These are phyloP conservation scores for Leccinum longicurvipes DNA, from an alignment of 768 basidiomycete species.

Conservation along the genomic window DNA sequence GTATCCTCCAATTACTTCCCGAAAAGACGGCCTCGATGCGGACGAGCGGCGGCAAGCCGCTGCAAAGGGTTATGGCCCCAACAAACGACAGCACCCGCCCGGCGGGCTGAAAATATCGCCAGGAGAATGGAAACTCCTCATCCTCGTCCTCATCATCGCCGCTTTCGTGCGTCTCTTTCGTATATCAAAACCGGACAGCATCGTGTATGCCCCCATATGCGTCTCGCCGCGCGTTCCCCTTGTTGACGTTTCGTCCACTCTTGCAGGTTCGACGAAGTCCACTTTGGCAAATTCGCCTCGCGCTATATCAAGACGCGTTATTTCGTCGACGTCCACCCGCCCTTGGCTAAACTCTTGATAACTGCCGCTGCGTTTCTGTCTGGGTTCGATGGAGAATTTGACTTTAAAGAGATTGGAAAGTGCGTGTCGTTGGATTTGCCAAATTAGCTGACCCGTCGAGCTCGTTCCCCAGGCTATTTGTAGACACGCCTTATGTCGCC, in stretches of 20 bases:
- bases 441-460: not conserved
- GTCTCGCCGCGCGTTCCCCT: not conserved
- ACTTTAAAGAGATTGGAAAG: slow-evolving; percentile 98
- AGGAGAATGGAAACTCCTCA: slow-evolving; percentile 76
- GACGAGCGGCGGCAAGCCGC: slow-evolving; percentile 69
- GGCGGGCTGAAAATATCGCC: slow-evolving; percentile 64
- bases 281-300: slow-evolving; percentile 95
- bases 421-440: slow-evolving; percentile 37
- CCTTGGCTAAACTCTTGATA: slow-evolving; percentile 92
- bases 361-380: slow-evolving; percentile 85
- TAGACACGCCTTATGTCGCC: slow-evolving; percentile 88
- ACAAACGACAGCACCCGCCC: slow-evolving; percentile 42
- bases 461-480: slow-evolving; percentile 60
- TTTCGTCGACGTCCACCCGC: slow-evolving; percentile 96
- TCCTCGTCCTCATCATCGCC: slow-evolving; percentile 65
- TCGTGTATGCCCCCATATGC: slow-evolving; percentile 65
- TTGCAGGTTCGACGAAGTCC: slow-evolving; percentile 92
- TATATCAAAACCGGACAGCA: slow-evolving; percentile 81
- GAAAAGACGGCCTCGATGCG: slow-evolving; percentile 68
- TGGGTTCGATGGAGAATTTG: slow-evolving; percentile 90
- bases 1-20: slow-evolving; percentile 53
- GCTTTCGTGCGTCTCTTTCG: slow-evolving; percentile 81
- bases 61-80: slow-evolving; percentile 58
- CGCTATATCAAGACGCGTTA: slow-evolving; percentile 92
- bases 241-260: not conserved